Percentiles rank a stretch among this genome's conserved stretches.
Evolutionary conservation across 2,329 filamentous ascomycete genomes (phyloP).

Genomic region (Fusarium tupiense): DNA sequence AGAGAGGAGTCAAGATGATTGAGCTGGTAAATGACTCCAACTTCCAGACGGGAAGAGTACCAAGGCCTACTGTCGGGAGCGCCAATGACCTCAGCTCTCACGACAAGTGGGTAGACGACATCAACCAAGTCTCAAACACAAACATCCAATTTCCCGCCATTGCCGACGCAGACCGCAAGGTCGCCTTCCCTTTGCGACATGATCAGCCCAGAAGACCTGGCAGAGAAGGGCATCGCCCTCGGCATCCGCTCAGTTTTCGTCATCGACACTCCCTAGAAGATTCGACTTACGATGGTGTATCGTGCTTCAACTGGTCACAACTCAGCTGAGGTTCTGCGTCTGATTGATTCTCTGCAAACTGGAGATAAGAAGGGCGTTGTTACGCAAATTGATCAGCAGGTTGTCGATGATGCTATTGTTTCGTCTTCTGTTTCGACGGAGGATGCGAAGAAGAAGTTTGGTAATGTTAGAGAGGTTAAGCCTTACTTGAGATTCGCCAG

Average conservation of each 20-base stretch:
- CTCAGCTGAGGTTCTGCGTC: conserved; percentile 78
- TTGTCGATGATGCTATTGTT: conserved; percentile 90
- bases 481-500: conserved; percentile 76
- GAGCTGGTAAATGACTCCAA: not conserved
- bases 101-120: conserved; percentile 14
- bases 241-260: conserved; percentile 94
- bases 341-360: conserved; percentile 79
- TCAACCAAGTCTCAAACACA: conserved; percentile 13
- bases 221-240: conserved; percentile 83
- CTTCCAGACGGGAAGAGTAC: no score
- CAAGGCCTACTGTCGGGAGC: not conserved
- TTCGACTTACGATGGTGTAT: conserved; percentile 90
- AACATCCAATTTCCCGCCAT: conserved; percentile 18
- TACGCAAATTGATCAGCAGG: conserved; percentile 88
- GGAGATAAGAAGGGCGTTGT: conserved; percentile 88
- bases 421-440: conserved; percentile 82
- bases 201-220: conserved; percentile 81
- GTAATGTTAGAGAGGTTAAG: conserved; percentile 73
- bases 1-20: conserved; percentile 6
- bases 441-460: conserved; percentile 88
- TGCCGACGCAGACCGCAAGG: conserved; percentile 13
- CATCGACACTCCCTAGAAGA: conserved; percentile 92
- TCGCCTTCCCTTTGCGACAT: conserved; percentile 7
- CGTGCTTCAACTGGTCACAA: conserved; percentile 88
- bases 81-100: conserved; percentile 10